Conservation (phyloP, 2,329 filamentous ascomycete species). For the Fusarium oxysporum region DNA sequence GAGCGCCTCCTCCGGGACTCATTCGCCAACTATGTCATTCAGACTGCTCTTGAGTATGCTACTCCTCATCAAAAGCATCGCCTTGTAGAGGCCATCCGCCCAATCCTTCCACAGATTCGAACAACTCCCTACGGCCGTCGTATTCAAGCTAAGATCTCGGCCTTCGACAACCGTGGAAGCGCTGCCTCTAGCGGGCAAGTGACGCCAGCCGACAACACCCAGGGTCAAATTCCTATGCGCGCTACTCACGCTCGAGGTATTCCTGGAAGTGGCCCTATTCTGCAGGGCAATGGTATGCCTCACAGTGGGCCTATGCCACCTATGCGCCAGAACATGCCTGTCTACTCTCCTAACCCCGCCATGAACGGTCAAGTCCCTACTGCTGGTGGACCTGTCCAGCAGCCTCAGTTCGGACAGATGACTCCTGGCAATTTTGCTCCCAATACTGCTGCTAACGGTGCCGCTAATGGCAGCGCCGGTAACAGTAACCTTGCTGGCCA, state of each 20-base stretch:
- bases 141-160: slow-evolving; percentile 87
- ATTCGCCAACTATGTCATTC: slow-evolving; percentile 97
- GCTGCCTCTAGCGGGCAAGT: slow-evolving; percentile 61
- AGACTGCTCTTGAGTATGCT: slow-evolving; percentile 91
- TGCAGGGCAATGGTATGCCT: slow-evolving; percentile 46
- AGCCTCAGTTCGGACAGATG: slow-evolving; percentile 47
- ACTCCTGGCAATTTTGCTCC: slow-evolving; percentile 40
- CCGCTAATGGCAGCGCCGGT: background rate
- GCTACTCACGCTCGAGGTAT: slow-evolving; percentile 57
- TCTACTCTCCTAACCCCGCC: slow-evolving; percentile 50
- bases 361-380: slow-evolving; percentile 49
- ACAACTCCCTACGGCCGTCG: slow-evolving; percentile 94
- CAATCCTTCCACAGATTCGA: slow-evolving; percentile 85
- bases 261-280: slow-evolving; percentile 54
- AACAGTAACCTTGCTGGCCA: slow-evolving; percentile 17
- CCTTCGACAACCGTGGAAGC: slow-evolving; percentile 63
- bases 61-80: slow-evolving; percentile 78
- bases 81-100: slow-evolving; percentile 86
- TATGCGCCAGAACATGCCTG: slow-evolving; percentile 50
- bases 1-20: slow-evolving; percentile 91
- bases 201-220: slow-evolving; percentile 64
- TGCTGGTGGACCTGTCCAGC: slow-evolving; percentile 44
- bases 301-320: slow-evolving; percentile 41
- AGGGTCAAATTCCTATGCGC: slow-evolving; percentile 66
- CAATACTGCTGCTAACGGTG: slow-evolving; percentile 8